Evolutionary conservation across 768 basidiomycete genomes (phyloP).

Genomic region (Favolaschia claudopus): DNA sequence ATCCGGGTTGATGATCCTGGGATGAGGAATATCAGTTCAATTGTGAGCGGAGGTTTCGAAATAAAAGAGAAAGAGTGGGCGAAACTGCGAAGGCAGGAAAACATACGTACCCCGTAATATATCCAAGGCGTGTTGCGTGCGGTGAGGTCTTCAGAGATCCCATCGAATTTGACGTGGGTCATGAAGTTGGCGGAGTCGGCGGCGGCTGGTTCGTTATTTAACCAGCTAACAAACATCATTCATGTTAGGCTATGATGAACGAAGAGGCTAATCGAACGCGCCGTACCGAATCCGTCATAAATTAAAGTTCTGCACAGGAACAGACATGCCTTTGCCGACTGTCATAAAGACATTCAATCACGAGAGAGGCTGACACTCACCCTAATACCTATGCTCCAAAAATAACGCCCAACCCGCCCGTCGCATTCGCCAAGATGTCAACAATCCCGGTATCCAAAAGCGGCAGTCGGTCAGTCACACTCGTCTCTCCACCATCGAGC

Average conservation of each 20-base stretch:
- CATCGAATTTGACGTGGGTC: constrained; percentile 75
- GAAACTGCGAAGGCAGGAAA: constrained; percentile 1
- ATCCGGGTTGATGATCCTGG: too few species aligned
- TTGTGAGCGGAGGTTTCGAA: too few species aligned
- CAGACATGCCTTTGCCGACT: constrained; percentile 80
- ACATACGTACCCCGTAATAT: constrained; percentile 82
- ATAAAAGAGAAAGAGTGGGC: constrained; percentile 2
- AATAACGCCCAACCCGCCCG: constrained; percentile 84
- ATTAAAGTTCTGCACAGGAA: constrained; percentile 78
- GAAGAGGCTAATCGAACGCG: constrained; percentile 30
- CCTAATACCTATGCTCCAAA: constrained; percentile 94
- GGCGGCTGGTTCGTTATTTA: constrained; percentile 88
- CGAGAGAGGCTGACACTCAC: constrained; percentile 40
- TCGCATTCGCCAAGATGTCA: constrained; percentile 85
- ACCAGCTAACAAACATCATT: constrained; percentile 73
- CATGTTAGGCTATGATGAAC: constrained; percentile 3
- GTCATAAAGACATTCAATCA: constrained; percentile 22
- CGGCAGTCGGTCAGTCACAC: constrained; percentile 67
- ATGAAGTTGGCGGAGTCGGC: constrained; percentile 95
- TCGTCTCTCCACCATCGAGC: constrained; percentile 93
- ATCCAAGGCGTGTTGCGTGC: constrained; percentile 84
- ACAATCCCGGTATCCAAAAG: constrained; percentile 85
- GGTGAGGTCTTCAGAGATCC: constrained; percentile 72
- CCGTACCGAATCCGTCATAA: constrained; percentile 85
- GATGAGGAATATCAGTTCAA: too few species aligned